phyloP scores from a whole-genome alignment of 208 protist genomes.

The Leishmania arabica region DNA sequence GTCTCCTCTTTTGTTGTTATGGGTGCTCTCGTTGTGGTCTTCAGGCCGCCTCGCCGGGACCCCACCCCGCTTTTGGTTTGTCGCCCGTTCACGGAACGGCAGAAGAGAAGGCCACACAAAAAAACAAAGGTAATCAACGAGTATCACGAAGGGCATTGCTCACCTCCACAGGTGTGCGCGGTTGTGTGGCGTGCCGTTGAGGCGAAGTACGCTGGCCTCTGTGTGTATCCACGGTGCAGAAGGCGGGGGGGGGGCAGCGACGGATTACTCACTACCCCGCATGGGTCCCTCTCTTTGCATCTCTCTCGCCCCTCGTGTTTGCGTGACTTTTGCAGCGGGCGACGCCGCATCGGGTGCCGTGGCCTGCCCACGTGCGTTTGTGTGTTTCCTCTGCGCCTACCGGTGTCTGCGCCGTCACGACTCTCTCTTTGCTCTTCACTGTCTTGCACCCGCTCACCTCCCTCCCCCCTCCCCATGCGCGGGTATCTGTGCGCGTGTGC shows the following conservation, averaged over 20 bases:
- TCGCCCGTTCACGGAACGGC: background rate
- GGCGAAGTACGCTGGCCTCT: background rate
- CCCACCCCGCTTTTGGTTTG: background rate
- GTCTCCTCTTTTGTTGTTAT: background rate
- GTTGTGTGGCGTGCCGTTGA: background rate
- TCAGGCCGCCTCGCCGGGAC: background rate
- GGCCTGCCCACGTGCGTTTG: background rate
- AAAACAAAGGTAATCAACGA: background rate
- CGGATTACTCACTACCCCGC: background rate
- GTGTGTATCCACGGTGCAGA: background rate
- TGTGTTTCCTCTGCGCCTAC: background rate
- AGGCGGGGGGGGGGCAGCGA: background rate
- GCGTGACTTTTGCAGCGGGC: background rate
- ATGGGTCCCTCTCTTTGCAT: background rate
- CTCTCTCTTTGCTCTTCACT: background rate
- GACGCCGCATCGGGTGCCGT: background rate
- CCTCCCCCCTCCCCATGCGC: constrained; percentile 6
- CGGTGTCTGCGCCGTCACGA: background rate
- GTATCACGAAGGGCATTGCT: background rate
- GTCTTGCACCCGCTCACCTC: background rate
- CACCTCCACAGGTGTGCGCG: background rate
- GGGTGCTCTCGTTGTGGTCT: background rate
- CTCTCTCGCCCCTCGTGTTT: background rate
- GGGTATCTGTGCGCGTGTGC: background rate
- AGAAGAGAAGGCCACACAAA: background rate